These are phyloP conservation scores for Talaromyces proteolyticus DNA, from an alignment of 495 filamentous ascomycete species.

Conservation along the genomic window DNA sequence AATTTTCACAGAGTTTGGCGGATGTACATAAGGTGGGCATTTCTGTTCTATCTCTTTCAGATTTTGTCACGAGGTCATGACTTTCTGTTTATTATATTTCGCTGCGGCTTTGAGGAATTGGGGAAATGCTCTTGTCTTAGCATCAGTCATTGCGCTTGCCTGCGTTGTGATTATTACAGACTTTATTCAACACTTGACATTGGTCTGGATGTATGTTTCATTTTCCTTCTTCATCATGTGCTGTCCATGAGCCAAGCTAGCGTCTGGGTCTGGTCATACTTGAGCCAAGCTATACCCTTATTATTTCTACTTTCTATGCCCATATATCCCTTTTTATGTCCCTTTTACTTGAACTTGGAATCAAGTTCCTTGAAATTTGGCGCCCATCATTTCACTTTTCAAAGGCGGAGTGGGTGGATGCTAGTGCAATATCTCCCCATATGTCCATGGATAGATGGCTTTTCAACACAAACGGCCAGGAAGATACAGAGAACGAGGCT, in stretches of 20 bases:
- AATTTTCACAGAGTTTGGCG: neutral
- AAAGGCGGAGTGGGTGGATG: neutral
- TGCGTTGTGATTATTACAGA: too few species aligned
- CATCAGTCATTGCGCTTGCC: neutral
- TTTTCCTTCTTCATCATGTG: neutral
- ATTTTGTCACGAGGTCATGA: slow-evolving; percentile 8
- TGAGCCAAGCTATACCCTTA: slow-evolving; percentile 5
- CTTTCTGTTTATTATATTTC: neutral
- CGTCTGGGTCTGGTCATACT: neutral
- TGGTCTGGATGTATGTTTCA: neutral
- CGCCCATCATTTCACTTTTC: neutral
- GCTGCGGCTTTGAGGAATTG: neutral
- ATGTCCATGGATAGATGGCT: too few species aligned
- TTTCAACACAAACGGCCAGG: too few species aligned
- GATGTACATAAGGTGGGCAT: slow-evolving; percentile 4
- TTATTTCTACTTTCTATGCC: slow-evolving; percentile 1
- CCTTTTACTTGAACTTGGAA: too few species aligned
- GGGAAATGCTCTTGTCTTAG: neutral
- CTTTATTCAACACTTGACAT: neutral
- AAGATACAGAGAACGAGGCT: too few species aligned
- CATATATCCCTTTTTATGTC: slow-evolving; percentile 1
- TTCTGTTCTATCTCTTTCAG: slow-evolving; percentile 4
- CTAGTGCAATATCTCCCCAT: too few species aligned
- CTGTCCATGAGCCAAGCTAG: slow-evolving; percentile 1
- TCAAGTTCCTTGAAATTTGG: neutral